Evolutionary conservation across 805 yeast species (phyloP).

Genomic region (Pichia occidentalis): DNA sequence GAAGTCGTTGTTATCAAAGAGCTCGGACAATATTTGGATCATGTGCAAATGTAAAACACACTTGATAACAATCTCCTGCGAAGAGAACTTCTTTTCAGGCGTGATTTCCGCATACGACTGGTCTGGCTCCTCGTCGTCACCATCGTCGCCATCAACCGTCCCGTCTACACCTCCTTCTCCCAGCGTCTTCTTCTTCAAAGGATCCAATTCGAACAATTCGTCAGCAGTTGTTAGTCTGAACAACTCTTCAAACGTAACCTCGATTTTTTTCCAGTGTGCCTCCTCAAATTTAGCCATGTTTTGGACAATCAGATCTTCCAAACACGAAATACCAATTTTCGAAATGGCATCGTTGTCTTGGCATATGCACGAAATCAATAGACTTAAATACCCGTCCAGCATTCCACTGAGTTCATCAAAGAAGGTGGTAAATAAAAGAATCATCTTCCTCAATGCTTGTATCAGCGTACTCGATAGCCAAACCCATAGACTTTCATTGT

Average conservation of each 20-base stretch:
- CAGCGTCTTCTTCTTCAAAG: slow-evolving; percentile 29
- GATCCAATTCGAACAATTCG: slow-evolving; percentile 67
- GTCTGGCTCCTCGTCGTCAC: slow-evolving; percentile 11
- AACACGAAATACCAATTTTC: slow-evolving; percentile 85
- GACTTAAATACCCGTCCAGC: slow-evolving; percentile 70
- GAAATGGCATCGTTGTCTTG: slow-evolving; percentile 97
- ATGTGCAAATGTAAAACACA: slow-evolving; percentile 85
- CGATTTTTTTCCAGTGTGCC: slow-evolving; percentile 70
- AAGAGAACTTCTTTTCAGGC: slow-evolving; percentile 43
- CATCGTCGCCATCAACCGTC: slow-evolving; percentile 16
- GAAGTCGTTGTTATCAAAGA: slow-evolving; percentile 64
- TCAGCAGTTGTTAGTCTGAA: slow-evolving; percentile 81
- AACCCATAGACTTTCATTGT: slow-evolving; percentile 76
- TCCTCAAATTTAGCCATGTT: slow-evolving; percentile 59
- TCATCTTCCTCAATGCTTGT: slow-evolving; percentile 87
- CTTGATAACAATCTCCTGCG: slow-evolving; percentile 63
- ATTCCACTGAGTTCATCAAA: slow-evolving; percentile 69
- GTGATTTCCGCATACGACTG: slow-evolving; percentile 5
- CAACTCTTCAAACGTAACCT: slow-evolving; percentile 55
- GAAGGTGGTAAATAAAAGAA: slow-evolving; percentile 74
- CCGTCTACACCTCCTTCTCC: slow-evolving; percentile 25
- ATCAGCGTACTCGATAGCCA: slow-evolving; percentile 96
- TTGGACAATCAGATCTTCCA: slow-evolving; percentile 70
- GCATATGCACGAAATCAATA: slow-evolving; percentile 82
- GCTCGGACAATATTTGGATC: slow-evolving; percentile 79